Evolutionary conservation across 176 grass and related monocot genomes (phyloP).

Genomic region (Paspalum notatum): DNA sequence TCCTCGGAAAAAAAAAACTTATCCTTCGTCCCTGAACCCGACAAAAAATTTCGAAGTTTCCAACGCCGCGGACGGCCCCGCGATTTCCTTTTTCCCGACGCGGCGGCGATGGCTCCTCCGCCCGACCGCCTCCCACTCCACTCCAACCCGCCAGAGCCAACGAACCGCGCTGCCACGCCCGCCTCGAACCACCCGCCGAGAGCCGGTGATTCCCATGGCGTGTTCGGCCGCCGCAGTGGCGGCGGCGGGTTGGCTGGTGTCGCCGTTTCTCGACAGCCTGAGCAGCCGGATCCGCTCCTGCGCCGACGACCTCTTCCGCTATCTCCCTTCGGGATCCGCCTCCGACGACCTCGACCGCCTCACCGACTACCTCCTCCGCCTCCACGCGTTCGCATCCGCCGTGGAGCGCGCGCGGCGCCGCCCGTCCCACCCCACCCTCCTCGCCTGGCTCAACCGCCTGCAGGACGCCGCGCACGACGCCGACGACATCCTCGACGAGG

Average conservation of each 20-base stretch:
- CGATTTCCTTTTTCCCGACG: not conserved
- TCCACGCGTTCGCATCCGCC: not conserved
- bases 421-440: not conserved
- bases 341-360: constrained; percentile 33
- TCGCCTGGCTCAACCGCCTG: constrained; percentile 29
- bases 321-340: constrained; percentile 6
- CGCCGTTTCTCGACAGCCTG: constrained; percentile 30
- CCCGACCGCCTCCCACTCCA: not conserved
- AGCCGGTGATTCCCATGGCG: not conserved
- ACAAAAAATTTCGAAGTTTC: constrained; percentile 15
- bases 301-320: constrained; percentile 1
- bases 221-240: not conserved
- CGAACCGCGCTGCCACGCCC: not conserved
- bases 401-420: constrained; percentile 28
- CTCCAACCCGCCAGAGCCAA: not conserved
- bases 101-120: constrained; percentile 5
- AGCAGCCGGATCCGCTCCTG: constrained; percentile 20
- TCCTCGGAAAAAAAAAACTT: too few species aligned
- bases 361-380: not conserved
- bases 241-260: constrained; percentile 33
- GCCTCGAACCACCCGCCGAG: not conserved
- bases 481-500: constrained; percentile 41
- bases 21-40: not conserved
- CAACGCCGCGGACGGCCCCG: not conserved
- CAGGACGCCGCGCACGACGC: constrained; percentile 34